Evolutionary conservation across 2,329 filamentous ascomycete genomes (phyloP).

Genomic region (Ascochyta lentis): DNA sequence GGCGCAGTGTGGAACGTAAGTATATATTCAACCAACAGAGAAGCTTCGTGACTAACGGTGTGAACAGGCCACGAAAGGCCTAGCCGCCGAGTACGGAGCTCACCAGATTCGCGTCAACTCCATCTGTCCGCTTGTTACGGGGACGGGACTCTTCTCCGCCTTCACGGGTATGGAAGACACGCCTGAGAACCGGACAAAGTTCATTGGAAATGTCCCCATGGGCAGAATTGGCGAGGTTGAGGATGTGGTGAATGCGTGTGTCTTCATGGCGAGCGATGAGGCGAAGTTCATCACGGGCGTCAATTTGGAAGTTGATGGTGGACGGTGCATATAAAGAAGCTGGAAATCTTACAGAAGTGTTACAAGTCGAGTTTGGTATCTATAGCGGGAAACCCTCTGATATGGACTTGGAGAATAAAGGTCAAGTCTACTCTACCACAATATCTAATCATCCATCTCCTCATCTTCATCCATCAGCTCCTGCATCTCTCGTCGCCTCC

Average conservation of each 20-base stretch:
- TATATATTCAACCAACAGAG: constrained; percentile 2
- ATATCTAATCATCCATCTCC: constrained; percentile 2
- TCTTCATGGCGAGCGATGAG: constrained; percentile 65
- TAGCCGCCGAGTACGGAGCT: constrained; percentile 76
- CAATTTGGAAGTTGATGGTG: constrained; percentile 51
- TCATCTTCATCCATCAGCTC: constrained; percentile 30
- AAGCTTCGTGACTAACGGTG: not conserved
- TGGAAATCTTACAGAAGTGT: not conserved
- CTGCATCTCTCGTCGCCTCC: constrained; percentile 25
- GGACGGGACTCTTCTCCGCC: constrained; percentile 66
- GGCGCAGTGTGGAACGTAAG: constrained; percentile 67
- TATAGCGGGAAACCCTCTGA: too few species aligned
- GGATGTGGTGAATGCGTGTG: constrained; percentile 64
- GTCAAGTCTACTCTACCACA: not conserved
- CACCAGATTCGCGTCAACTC: constrained; percentile 76
- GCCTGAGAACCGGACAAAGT: constrained; percentile 59
- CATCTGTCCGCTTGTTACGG: constrained; percentile 72
- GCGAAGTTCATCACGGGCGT: constrained; percentile 67
- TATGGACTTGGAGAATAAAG: too few species aligned
- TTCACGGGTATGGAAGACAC: constrained; percentile 70
- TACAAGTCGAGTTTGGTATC: too few species aligned
- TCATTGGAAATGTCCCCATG: constrained; percentile 65
- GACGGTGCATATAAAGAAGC: constrained; percentile 41
- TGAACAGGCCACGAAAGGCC: constrained; percentile 62
- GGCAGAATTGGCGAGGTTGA: constrained; percentile 65